Evolutionary conservation across 2,329 filamentous ascomycete species (phyloP).

Genomic region (Talaromyces sp.): DNA sequence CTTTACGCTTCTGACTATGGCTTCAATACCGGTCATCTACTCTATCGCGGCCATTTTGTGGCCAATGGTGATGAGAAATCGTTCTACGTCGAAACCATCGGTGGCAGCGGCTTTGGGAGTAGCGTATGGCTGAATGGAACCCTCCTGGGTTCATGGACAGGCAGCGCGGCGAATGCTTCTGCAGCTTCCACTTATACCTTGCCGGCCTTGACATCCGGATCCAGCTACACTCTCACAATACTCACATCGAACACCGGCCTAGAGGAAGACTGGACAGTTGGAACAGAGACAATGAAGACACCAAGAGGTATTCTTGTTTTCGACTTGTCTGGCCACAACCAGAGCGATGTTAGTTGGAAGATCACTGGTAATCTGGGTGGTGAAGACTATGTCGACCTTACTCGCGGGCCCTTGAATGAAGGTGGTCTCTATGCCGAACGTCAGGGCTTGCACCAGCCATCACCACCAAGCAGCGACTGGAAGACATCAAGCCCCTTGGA

Average conservation of each 20-base stretch:
- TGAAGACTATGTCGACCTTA: slow-evolving; percentile 51
- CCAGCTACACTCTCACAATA: slow-evolving; percentile 61
- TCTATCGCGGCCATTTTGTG: slow-evolving; percentile 68
- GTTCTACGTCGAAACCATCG: slow-evolving; percentile 59
- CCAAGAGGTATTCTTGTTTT: slow-evolving; percentile 54
- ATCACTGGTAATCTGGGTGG: slow-evolving; percentile 58
- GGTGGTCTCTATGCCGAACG: slow-evolving; percentile 55
- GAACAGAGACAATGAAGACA: slow-evolving; percentile 56
- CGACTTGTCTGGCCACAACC: slow-evolving; percentile 37
- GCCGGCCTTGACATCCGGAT: slow-evolving; percentile 50
- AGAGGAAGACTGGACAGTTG: slow-evolving; percentile 62
- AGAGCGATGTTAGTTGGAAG: slow-evolving; percentile 48
- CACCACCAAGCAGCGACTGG: slow-evolving; percentile 34
- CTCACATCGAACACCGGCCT: slow-evolving; percentile 71
- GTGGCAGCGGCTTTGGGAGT: slow-evolving; percentile 64
- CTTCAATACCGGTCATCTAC: slow-evolving; percentile 63
- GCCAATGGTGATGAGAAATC: slow-evolving; percentile 58
- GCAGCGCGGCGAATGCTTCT: slow-evolving; percentile 49
- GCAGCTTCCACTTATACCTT: slow-evolving; percentile 57
- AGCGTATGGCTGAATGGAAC: slow-evolving; percentile 62
- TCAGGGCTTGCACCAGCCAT: slow-evolving; percentile 54
- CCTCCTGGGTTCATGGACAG: slow-evolving; percentile 63
- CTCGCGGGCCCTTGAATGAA: slow-evolving; percentile 56
- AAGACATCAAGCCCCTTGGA: slow-evolving; percentile 33
- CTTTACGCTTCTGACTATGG: slow-evolving; percentile 71